phyloP scores from a whole-genome alignment of 345 rosid species.

The Schrenkiella parvula region DNA sequence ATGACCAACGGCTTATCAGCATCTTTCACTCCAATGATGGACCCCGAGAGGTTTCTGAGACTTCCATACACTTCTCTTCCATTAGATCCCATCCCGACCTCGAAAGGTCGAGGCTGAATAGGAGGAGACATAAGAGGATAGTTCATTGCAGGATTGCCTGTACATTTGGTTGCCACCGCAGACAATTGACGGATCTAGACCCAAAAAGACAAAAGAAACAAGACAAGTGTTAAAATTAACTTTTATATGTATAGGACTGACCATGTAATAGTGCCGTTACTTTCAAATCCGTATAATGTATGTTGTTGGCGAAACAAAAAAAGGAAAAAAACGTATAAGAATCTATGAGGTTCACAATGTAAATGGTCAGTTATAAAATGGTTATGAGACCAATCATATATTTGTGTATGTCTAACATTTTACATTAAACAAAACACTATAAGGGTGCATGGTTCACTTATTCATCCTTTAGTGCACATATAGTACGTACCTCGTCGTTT shows the following conservation, averaged over 20 bases:
- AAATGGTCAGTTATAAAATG: neutral
- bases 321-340: neutral
- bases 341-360: neutral
- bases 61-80: conserved; percentile 52
- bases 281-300: neutral
- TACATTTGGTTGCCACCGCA: conserved; percentile 54
- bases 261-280: neutral
- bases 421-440: neutral
- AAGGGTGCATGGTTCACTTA: neutral
- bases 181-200: conserved; percentile 60
- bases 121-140: conserved; percentile 42
- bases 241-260: neutral
- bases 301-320: neutral
- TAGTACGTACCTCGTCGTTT: conserved; percentile 61
- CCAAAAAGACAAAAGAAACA: neutral
- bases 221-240: neutral
- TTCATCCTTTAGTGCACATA: neutral
- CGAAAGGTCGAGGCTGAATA: conserved; percentile 36
- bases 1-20: conserved; percentile 63
- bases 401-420: neutral
- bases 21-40: conserved; percentile 38
- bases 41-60: conserved; percentile 50
- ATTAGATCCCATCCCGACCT: conserved; percentile 40
- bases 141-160: conserved; percentile 51
- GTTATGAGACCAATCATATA: neutral